Base-by-base conservation (phyloP, 2,329 filamentous ascomycete genomes). In the Neonectria magnoliae region DNA sequence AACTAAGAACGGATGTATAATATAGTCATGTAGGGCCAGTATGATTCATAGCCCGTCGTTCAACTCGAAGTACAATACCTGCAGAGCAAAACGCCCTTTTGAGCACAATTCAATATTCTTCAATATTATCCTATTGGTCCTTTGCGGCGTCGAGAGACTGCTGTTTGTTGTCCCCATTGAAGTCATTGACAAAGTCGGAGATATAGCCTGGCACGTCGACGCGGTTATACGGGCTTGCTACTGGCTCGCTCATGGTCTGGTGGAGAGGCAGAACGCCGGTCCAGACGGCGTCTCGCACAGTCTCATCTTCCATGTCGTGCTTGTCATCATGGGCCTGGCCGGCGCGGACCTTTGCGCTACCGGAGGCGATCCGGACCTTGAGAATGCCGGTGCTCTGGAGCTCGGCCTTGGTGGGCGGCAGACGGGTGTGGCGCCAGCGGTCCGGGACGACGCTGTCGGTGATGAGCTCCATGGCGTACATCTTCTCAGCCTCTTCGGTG, bases 391-490 rank as follows among this genome's bases (percentile, higher is more conserved):
- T 97, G 63, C 87, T 89, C 64, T 88, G 87, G 83, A 96, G 86
- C 82, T 97, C 93, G 11, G 89, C 88, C 51, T 83, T 83, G 48
- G 89, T 91, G 1, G 93, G 92, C 5, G 93, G 92, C 6, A 89
- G 81, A 4, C 93, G 87, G 16, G 88, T 87, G 73, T 91, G 83
- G 18, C 84, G 81, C 89, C 92, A 97, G 5, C 93, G 88, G 13
- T 84, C 82, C 0, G 88, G 84, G 2, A 95, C 85, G 13, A 95
- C 88, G 41, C 86, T 84, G 76, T 97, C 86, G 2, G 93, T 97
- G 76, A 97, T 91, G 62, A 92, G 81, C 71, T 90, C 81, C 88
- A 97, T 91, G 8, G 93, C 93, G 80, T 87, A 96, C 5, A 92
- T 76, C 75, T 92, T 92, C 81, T 97, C 93, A 3, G 84, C 86